Conservation (phyloP, 176 grass and related monocot species). For the Oryza longistaminata region DNA sequence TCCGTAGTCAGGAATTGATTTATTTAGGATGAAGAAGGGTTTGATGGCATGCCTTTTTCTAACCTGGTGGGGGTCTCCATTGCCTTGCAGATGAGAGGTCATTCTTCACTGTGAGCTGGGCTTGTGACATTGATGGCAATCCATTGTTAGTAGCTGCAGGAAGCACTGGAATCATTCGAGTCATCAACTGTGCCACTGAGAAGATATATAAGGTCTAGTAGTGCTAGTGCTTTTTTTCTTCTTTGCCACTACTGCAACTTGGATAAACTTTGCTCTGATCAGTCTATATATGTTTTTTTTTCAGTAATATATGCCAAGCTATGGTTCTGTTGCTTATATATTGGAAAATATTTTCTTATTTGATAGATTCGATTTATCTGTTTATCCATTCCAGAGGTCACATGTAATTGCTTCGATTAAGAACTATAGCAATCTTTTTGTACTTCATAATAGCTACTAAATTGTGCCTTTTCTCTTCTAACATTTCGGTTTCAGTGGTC, state of each 20-base stretch:
- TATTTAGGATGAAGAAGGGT: neutral
- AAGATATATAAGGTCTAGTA: conserved; percentile 73
- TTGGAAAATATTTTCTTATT: neutral
- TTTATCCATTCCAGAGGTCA: neutral
- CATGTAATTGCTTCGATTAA: conserved; percentile 7
- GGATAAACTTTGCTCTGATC: neutral
- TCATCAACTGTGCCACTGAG: conserved; percentile 78
- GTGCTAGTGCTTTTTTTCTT: neutral
- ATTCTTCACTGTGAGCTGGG: conserved; percentile 94
- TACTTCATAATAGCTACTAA: neutral
- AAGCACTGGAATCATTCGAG: conserved; percentile 65
- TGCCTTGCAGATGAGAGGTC: conserved; percentile 73
- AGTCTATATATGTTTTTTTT: neutral
- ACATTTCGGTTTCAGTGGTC: neutral
- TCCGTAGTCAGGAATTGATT: too few species aligned
- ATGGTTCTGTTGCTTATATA: neutral
- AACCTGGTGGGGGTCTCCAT: conserved; percentile 1
- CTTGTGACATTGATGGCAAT: conserved; percentile 59
- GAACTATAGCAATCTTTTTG: neutral
- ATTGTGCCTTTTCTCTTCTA: neutral
- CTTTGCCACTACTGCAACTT: neutral
- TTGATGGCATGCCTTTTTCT: conserved; percentile 28
- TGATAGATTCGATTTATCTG: conserved; percentile 8
- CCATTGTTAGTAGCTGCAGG: conserved; percentile 84
- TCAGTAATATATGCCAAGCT: neutral